Percentiles rank a stretch among this genome's conserved stretches.
Evolutionary conservation across 2,329 filamentous ascomycete species (phyloP).

Genomic region (Xylaria sp.): DNA sequence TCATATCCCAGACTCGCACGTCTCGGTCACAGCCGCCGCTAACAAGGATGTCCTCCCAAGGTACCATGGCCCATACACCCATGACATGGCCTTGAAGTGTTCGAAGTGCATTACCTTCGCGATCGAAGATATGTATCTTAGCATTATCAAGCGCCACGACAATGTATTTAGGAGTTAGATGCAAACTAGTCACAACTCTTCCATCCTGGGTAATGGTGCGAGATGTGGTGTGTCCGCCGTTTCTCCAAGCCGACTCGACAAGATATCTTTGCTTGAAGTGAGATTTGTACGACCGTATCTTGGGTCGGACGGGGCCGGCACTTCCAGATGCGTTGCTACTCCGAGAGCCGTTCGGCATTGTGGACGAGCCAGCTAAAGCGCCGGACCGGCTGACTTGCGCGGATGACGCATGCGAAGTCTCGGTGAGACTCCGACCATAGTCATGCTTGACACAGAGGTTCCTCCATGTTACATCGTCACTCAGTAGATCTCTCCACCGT

Average conservation of each 20-base stretch:
- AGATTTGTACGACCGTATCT: slow-evolving; percentile 80
- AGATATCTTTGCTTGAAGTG: slow-evolving; percentile 98
- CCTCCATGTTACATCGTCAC: slow-evolving; percentile 98
- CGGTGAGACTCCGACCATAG: slow-evolving; percentile 60
- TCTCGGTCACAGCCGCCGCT: slow-evolving; percentile 96
- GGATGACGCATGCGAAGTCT: slow-evolving; percentile 31
- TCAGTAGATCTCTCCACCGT: slow-evolving; percentile 87
- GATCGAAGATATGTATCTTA: slow-evolving; percentile 97
- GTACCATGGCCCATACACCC: slow-evolving; percentile 99
- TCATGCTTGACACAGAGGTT: slow-evolving; percentile 94
- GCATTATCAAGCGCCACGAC: slow-evolving; percentile 96
- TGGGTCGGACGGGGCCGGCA: slow-evolving; percentile 45
- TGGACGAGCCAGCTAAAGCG: slow-evolving; percentile 34
- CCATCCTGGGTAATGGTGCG: slow-evolving; percentile 93
- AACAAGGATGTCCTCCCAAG: slow-evolving; percentile 91
- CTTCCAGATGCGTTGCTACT: slow-evolving; percentile 51
- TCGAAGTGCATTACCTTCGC: slow-evolving; percentile 78
- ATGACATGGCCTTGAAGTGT: slow-evolving; percentile 94
- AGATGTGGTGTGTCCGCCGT: slow-evolving; percentile 76
- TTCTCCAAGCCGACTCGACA: slow-evolving; percentile 94
- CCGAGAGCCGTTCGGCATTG: slow-evolving; percentile 39
- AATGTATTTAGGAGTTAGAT: slow-evolving; percentile 92
- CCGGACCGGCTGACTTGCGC: slow-evolving; percentile 22
- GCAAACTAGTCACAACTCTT: slow-evolving; percentile 91
- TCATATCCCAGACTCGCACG: slow-evolving; percentile 94